Evolutionary conservation across 108 stramenopile species (phyloP).

Genomic region (Nitzschia putrida): DNA sequence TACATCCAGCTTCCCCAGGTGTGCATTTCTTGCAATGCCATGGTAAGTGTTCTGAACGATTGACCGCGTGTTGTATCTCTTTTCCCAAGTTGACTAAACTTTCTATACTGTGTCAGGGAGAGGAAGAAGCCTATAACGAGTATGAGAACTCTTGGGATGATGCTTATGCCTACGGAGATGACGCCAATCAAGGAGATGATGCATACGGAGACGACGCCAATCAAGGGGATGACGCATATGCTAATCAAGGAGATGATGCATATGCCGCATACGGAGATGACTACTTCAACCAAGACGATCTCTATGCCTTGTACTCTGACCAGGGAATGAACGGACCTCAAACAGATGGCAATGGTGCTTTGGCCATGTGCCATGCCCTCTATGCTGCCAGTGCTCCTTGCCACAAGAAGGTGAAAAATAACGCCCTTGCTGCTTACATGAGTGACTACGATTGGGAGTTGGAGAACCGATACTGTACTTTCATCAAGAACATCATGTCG

Average conservation of each 20-base stretch:
- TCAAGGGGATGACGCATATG: neutral
- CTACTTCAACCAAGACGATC: neutral
- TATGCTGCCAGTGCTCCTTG: constrained; percentile 30
- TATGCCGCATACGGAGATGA: neutral
- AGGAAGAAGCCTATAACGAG: no score
- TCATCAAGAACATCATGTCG: constrained; percentile 47
- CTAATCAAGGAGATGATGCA: neutral
- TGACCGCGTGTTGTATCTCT: no score
- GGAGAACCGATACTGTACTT: constrained; percentile 41
- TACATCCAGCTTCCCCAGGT: constrained; percentile 34
- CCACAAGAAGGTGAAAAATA: constrained; percentile 37
- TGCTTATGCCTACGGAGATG: neutral
- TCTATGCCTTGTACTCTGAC: constrained; percentile 10
- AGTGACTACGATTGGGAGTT: constrained; percentile 23
- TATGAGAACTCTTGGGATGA: no score
- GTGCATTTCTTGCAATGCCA: constrained; percentile 68
- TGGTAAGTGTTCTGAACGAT: constrained; percentile 1
- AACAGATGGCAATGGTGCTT: constrained; percentile 26
- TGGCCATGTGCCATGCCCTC: constrained; percentile 37
- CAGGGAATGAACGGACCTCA: constrained; percentile 16
- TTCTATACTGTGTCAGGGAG: no score
- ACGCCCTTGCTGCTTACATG: constrained; percentile 30
- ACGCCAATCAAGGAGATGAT: neutral
- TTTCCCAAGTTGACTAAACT: no score
- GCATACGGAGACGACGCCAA: neutral